Conservation (phyloP, 352 stramenopile genomes). For the Phytopythium chamaehyphon region DNA sequence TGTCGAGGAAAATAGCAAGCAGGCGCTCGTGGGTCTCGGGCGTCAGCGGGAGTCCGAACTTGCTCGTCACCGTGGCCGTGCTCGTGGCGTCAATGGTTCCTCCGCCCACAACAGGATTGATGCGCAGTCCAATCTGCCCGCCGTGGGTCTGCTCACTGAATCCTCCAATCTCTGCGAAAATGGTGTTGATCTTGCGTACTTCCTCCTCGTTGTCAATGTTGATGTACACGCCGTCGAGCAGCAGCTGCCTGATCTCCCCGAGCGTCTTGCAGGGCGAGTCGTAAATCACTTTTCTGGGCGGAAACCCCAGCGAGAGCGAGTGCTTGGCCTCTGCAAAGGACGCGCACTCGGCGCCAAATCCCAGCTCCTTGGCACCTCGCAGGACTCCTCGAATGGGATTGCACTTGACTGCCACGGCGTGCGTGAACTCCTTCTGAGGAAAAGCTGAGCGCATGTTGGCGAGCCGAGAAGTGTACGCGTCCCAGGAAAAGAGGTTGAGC, state of each 20-base stretch:
- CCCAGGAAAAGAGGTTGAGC: conserved; percentile 61
- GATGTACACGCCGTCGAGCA: conserved; percentile 81
- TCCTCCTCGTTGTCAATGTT: conserved; percentile 93
- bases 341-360: conserved; percentile 78
- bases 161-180: conserved; percentile 38
- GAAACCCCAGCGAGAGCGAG: conserved; percentile 65
- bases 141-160: conserved; percentile 23
- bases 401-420: conserved; percentile 78
- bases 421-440: conserved; percentile 61
- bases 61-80: conserved; percentile 86
- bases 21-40: conserved; percentile 44
- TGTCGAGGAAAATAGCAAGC: conserved; percentile 51
- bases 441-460: conserved; percentile 50
- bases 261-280: conserved; percentile 92
- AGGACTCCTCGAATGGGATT: conserved; percentile 71
- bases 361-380: conserved; percentile 34
- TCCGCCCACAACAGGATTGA: conserved; percentile 89
- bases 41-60: conserved; percentile 87
- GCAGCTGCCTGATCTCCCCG: conserved; percentile 72
- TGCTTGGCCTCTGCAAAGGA: conserved; percentile 82
- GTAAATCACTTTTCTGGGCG: conserved; percentile 81
- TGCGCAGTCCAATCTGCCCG: conserved; percentile 80
- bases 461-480: conserved; percentile 55
- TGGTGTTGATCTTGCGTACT: conserved; percentile 65
- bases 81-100: conserved; percentile 85